Evolutionary conservation across 352 stramenopile genomes (phyloP).

Genomic region (Thraustotheca clavata): DNA sequence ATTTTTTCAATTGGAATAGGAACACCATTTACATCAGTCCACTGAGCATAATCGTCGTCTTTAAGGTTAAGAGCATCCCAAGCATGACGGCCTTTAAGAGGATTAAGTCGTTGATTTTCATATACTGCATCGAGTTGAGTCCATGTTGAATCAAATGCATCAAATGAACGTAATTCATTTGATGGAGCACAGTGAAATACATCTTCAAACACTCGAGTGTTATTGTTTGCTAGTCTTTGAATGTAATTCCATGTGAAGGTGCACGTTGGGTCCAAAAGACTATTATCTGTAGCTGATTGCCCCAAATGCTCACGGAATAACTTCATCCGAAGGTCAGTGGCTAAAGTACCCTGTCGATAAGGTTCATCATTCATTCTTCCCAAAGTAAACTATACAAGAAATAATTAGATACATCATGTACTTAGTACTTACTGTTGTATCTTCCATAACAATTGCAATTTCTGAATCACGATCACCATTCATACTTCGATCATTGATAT

Average conservation of each 20-base stretch:
- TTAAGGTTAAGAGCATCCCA: constrained; percentile 74
- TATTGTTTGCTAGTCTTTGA: constrained; percentile 39
- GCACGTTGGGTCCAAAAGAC: constrained; percentile 42
- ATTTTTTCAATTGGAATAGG: constrained; percentile 69
- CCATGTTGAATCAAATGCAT: constrained; percentile 66
- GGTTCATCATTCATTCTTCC: constrained; percentile 65
- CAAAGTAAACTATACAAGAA: constrained; percentile 50
- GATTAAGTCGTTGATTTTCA: constrained; percentile 81
- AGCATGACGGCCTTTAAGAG: constrained; percentile 47
- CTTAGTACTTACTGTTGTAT: constrained; percentile 26
- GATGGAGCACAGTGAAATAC: constrained; percentile 82
- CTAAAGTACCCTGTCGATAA: constrained; percentile 50
- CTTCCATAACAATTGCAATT: constrained; percentile 77
- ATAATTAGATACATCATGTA: neutral
- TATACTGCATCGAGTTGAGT: constrained; percentile 57
- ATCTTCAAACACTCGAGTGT: constrained; percentile 70
- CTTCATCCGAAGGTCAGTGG: constrained; percentile 59
- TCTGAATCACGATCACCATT: constrained; percentile 85
- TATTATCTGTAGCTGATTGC: constrained; percentile 45
- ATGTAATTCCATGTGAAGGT: constrained; percentile 64
- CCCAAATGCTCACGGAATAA: constrained; percentile 79
- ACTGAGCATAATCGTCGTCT: constrained; percentile 72
- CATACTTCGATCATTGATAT: constrained; percentile 95
- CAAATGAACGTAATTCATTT: constrained; percentile 69
- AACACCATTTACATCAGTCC: constrained; percentile 80